A percentile compares a stretch with the other conserved stretches of the same genome.
These are phyloP conservation scores for Knufia petricola DNA, from an alignment of 2,329 filamentous ascomycete genomes.

Conservation along the genomic window DNA sequence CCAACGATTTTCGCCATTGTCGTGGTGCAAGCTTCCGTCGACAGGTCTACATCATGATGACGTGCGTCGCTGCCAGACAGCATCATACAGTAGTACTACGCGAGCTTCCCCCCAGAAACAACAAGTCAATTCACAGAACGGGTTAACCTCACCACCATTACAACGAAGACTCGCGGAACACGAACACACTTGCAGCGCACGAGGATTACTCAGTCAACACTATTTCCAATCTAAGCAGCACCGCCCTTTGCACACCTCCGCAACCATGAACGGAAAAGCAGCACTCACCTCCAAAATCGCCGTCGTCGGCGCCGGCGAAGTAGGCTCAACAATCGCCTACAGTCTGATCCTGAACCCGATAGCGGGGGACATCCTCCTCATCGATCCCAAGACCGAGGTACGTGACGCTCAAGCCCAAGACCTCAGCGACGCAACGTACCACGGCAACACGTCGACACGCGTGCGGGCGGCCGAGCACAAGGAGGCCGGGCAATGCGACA, in stretches of 20 bases:
- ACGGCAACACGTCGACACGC: constrained; percentile 20
- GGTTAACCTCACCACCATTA: too few species aligned
- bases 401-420: constrained; percentile 44
- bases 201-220: too few species aligned
- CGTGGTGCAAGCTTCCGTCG: too few species aligned
- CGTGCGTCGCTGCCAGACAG: too few species aligned
- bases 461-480: constrained; percentile 3
- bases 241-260: not conserved
- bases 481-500: constrained; percentile 45
- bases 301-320: constrained; percentile 43
- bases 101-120: too few species aligned
- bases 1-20: too few species aligned
- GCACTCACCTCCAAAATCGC: constrained; percentile 29
- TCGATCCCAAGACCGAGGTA: constrained; percentile 40
- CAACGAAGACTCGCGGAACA: too few species aligned
- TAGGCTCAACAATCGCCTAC: constrained; percentile 44
- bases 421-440: constrained; percentile 42
- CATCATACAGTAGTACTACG: too few species aligned
- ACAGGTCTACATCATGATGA: too few species aligned
- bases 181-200: too few species aligned
- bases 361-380: constrained; percentile 42
- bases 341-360: constrained; percentile 42
- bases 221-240: not conserved
- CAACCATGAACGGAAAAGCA: not conserved
- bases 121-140: too few species aligned